phyloP scores from a whole-genome alignment of 2,329 filamentous ascomycete species.

The Cephalotrichum gorgonifer region DNA sequence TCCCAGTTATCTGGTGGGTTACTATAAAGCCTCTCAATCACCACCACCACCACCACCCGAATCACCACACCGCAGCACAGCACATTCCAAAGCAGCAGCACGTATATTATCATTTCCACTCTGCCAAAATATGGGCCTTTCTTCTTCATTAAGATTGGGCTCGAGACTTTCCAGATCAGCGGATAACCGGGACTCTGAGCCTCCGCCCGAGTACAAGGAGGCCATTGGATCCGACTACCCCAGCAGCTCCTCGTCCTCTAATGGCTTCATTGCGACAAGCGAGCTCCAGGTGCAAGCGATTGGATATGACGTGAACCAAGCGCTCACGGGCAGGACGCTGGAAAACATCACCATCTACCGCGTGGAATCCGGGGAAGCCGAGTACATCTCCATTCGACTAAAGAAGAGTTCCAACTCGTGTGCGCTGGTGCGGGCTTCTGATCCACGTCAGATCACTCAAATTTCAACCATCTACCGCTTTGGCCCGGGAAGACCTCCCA shows the following conservation, averaged over 20 bases:
- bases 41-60: too few species aligned
- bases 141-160: conserved; percentile 1
- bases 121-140: not conserved
- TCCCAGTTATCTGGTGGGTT: too few species aligned
- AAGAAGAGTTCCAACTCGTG: conserved; percentile 13
- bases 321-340: conserved; percentile 1
- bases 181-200: not conserved
- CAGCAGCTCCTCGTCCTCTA: not conserved
- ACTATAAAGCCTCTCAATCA: too few species aligned
- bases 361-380: conserved; percentile 2
- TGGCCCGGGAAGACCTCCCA: conserved; percentile 11
- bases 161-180: not conserved
- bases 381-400: conserved; percentile 12
- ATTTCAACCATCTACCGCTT: conserved; percentile 14
- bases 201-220: not conserved
- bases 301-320: conserved; percentile 3
- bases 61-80: too few species aligned
- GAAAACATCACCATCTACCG: conserved; percentile 5
- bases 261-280: conserved; percentile 1
- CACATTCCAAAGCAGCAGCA: too few species aligned
- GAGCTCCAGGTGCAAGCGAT: conserved; percentile 6
- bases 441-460: conserved; percentile 7
- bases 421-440: conserved; percentile 10
- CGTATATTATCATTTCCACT: too few species aligned
- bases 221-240: not conserved